Conservation (phyloP, 1,284 basidiomycete genomes). For the Ganoderma boninense region DNA sequence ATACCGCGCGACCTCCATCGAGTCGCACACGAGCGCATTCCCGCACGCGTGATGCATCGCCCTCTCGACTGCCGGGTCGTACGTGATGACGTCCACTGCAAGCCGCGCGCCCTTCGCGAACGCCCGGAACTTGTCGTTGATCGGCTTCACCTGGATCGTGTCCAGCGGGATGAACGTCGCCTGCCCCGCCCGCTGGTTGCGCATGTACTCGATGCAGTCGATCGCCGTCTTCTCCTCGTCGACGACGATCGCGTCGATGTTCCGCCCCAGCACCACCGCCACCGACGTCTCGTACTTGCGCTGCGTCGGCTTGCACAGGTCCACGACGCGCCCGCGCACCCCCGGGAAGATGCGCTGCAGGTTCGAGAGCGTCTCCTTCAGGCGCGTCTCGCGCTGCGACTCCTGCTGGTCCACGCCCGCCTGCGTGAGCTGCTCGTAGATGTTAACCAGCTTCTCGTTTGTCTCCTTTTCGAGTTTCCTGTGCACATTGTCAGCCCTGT, state of each 20-base stretch:
- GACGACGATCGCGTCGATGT: conserved; percentile 96
- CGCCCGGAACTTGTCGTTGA: conserved; percentile 94
- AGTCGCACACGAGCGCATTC: conserved; percentile 94
- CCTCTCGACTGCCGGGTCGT: conserved; percentile 86
- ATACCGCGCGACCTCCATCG: conserved; percentile 89
- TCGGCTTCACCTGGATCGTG: conserved; percentile 92
- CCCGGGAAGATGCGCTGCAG: conserved; percentile 93
- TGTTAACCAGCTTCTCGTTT: conserved; percentile 89
- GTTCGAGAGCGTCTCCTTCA: conserved; percentile 88
- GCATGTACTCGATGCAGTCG: conserved; percentile 98
- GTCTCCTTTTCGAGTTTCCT: conserved; percentile 90
- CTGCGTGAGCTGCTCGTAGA: conserved; percentile 87
- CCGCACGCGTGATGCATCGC: conserved; percentile 98
- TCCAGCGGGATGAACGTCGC: conserved; percentile 98
- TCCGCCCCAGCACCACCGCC: conserved; percentile 93
- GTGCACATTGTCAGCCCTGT: not conserved
- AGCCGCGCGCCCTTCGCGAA: conserved; percentile 92
- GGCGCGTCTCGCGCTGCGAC: conserved; percentile 82
- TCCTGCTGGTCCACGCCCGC: conserved; percentile 89
- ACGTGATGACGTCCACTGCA: conserved; percentile 94
- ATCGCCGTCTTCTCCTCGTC: conserved; percentile 97
- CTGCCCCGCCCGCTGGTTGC: conserved; percentile 93
- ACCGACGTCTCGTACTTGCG: conserved; percentile 95
- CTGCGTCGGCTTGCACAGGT: conserved; percentile 93
- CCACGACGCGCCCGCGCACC: conserved; percentile 90